Evolutionary conservation across 768 basidiomycete species (phyloP).

Genomic region (Tricholoma sp.): DNA sequence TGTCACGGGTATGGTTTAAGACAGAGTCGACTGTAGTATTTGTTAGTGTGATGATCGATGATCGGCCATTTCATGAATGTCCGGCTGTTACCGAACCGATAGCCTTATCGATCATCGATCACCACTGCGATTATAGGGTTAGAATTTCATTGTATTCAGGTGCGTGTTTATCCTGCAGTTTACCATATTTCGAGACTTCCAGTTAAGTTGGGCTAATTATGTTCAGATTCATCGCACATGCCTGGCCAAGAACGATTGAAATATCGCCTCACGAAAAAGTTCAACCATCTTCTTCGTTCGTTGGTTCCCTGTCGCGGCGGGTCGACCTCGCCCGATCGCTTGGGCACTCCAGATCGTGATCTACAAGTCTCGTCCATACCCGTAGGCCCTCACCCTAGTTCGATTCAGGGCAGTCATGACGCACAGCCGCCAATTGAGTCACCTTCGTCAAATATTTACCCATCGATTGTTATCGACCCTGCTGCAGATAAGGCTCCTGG

Average conservation of each 20-base stretch:
- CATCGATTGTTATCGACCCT: not conserved
- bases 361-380: not conserved
- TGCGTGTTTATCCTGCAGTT: not conserved
- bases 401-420: not conserved
- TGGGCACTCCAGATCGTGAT: not conserved
- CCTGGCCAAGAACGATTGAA: not conserved
- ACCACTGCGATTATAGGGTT: too few relatives aligned
- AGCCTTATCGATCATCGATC: too few relatives aligned
- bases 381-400: not conserved
- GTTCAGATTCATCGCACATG: not conserved
- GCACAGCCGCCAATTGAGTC: not conserved
- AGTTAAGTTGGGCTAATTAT: not conserved
- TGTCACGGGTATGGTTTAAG: too few relatives aligned
- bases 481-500: not conserved
- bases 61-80: too few relatives aligned
- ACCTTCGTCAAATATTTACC: not conserved
- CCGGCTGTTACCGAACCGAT: too few relatives aligned
- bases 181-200: not conserved
- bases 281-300: not conserved
- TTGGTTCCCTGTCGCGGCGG: not conserved
- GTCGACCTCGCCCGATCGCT: not conserved
- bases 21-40: too few relatives aligned
- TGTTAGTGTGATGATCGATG: too few relatives aligned
- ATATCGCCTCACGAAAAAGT: not conserved
- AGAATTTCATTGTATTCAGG: not conserved